Conservation (phyloP, 192 early-diverging fungal genomes). For the Phlyctochytrium planicorne region DNA sequence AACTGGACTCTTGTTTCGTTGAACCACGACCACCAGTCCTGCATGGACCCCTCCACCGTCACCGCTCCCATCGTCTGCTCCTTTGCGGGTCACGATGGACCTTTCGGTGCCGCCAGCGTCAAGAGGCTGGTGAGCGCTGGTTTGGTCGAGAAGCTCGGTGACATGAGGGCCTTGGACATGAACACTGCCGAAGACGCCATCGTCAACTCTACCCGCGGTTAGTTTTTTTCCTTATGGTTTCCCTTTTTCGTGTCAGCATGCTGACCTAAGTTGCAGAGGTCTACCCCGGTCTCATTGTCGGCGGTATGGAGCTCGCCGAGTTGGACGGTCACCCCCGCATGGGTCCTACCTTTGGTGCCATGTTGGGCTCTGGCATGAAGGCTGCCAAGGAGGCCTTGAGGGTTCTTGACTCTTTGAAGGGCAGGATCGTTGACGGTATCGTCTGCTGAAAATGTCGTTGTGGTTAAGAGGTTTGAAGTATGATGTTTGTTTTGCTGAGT, state of each 20-base stretch:
- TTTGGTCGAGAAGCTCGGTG: slow-evolving; percentile 54
- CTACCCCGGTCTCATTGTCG: slow-evolving; percentile 66
- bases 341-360: slow-evolving; percentile 64
- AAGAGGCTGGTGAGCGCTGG: slow-evolving; percentile 62
- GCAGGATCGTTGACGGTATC: slow-evolving; percentile 18
- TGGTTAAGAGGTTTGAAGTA: no score
- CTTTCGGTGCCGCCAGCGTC: slow-evolving; percentile 67
- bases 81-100: slow-evolving; percentile 61
- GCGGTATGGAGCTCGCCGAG: slow-evolving; percentile 74
- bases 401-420: slow-evolving; percentile 21
- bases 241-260: neutral
- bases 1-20: slow-evolving; percentile 72
- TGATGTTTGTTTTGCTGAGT: no score
- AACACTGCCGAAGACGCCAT: slow-evolving; percentile 65
- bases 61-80: slow-evolving; percentile 66
- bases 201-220: slow-evolving; percentile 57
- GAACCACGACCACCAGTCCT: slow-evolving; percentile 48
- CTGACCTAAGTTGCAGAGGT: slow-evolving; percentile 41
- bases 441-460: no score
- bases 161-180: slow-evolving; percentile 71
- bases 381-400: slow-evolving; percentile 60
- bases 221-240: neutral
- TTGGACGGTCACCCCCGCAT: slow-evolving; percentile 67
- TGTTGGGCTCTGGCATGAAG: slow-evolving; percentile 69
- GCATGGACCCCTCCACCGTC: slow-evolving; percentile 76